Percentiles rank a stretch among this genome's conserved stretches.
phyloP scores from a whole-genome alignment of 169 alveolate genomes.

The Eimeria acervulina region DNA sequence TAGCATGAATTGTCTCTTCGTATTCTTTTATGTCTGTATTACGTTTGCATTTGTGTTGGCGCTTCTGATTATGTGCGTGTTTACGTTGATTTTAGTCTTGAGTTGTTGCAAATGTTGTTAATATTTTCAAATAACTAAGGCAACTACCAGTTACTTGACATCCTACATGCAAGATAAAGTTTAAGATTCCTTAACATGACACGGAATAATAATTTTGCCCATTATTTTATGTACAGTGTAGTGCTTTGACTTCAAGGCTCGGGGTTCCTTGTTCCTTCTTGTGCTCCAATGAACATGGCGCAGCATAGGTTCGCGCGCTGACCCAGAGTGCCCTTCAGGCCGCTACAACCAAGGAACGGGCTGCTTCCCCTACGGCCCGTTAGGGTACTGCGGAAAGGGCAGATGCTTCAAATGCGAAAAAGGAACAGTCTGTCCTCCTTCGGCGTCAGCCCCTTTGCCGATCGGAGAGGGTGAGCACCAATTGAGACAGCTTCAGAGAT shows the following conservation, averaged over 20 bases:
- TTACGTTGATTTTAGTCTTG: no score
- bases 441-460: background rate
- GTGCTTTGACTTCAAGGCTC: background rate
- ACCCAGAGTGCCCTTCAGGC: conserved; percentile 20
- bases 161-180: no score
- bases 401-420: background rate
- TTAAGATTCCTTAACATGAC: no score
- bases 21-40: background rate
- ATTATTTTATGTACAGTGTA: background rate
- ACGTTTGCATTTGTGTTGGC: background rate
- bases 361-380: conserved; percentile 20
- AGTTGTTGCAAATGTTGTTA: no score
- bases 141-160: no score
- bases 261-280: background rate
- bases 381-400: conserved; percentile 36
- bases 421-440: conserved; percentile 29
- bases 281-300: background rate
- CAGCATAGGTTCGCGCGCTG: conserved; percentile 25
- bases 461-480: background rate
- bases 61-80: background rate
- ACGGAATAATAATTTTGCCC: no score
- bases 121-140: no score
- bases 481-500: background rate
- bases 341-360: conserved; percentile 43
- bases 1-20: background rate